Evolutionary conservation across 495 filamentous ascomycete genomes (phyloP).

Genomic region (Penicillium bialowiezense): DNA sequence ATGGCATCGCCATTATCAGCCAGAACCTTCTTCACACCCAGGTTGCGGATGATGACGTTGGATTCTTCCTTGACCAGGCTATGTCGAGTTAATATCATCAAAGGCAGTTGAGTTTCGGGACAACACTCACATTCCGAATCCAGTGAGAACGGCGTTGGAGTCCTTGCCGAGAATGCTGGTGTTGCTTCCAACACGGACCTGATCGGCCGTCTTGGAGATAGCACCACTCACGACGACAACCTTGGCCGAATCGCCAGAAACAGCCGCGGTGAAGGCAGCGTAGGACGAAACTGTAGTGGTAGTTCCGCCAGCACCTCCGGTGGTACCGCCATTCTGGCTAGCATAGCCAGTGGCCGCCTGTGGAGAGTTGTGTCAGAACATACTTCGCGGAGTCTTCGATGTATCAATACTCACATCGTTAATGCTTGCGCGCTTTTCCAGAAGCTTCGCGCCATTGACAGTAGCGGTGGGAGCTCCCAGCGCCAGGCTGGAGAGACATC

Average conservation of each 20-base stretch:
- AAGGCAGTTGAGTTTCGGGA: background rate
- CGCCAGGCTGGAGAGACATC: slow-evolving; percentile 26
- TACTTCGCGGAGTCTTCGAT: background rate
- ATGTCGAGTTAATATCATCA: background rate
- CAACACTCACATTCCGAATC: slow-evolving; percentile 30
- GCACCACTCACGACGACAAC: slow-evolving; percentile 49
- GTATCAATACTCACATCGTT: slow-evolving; percentile 22
- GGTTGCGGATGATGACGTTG: slow-evolving; percentile 64
- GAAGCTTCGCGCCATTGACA: slow-evolving; percentile 5
- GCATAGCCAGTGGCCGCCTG: slow-evolving; percentile 38
- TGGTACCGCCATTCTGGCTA: slow-evolving; percentile 51
- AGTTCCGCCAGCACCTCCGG: slow-evolving; percentile 57
- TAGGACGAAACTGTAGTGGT: slow-evolving; percentile 59
- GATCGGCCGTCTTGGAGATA: slow-evolving; percentile 41
- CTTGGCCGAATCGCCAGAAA: slow-evolving; percentile 37
- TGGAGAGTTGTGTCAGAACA: background rate
- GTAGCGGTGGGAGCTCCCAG: slow-evolving; percentile 30
- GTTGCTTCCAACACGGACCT: slow-evolving; percentile 49
- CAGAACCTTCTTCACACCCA: slow-evolving; percentile 56
- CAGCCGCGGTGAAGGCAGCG: slow-evolving; percentile 50
- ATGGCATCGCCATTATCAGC: slow-evolving; percentile 60
- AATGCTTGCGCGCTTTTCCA: slow-evolving; percentile 26
- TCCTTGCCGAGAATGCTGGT: slow-evolving; percentile 52
- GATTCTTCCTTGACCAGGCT: slow-evolving; percentile 46
- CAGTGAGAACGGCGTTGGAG: slow-evolving; percentile 24